Conservation (phyloP, 306 rosid species). For the Urtica urens region DNA sequence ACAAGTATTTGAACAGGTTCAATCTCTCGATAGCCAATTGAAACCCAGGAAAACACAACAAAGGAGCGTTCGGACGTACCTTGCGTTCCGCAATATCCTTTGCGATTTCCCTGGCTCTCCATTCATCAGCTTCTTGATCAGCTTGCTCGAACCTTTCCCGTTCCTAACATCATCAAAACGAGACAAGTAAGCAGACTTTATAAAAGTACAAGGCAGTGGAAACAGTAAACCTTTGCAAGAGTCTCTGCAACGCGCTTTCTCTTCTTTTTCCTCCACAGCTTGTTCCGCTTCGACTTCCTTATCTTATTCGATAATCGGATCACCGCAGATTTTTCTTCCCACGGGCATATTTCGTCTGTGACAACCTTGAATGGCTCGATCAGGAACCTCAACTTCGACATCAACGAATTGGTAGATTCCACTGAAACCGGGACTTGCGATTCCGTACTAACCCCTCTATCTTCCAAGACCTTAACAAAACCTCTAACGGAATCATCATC, state of each 20-base stretch:
- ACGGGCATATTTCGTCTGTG: conserved; percentile 43
- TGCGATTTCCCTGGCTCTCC: conserved; percentile 81
- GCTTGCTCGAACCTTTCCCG: conserved; percentile 40
- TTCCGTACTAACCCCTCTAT: conserved; percentile 38
- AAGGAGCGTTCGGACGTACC: conserved; percentile 34
- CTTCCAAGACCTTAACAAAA: conserved; percentile 31
- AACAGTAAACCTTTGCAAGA: conserved; percentile 43
- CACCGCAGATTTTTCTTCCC: conserved; percentile 73
- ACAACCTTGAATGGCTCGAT: conserved; percentile 12
- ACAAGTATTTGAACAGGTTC: too few species aligned
- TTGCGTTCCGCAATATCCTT: conserved; percentile 65
- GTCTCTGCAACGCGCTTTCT: conserved; percentile 11
- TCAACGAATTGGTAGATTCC: conserved; percentile 50
- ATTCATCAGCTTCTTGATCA: conserved; percentile 79
- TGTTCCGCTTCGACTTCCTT: conserved; percentile 49
- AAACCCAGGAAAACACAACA: neutral
- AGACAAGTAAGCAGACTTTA: neutral
- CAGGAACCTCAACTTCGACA: conserved; percentile 3
- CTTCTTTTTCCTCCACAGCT: conserved; percentile 49
- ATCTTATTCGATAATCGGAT: conserved; percentile 36
- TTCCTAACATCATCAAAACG: conserved; percentile 33
- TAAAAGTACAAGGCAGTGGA: neutral
- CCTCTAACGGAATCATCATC: conserved; percentile 17
- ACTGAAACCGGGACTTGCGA: conserved; percentile 44
- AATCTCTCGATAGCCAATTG: too few species aligned